phyloP scores from a whole-genome alignment of 2,329 filamentous ascomycete species.

The Fusarium sp. region DNA sequence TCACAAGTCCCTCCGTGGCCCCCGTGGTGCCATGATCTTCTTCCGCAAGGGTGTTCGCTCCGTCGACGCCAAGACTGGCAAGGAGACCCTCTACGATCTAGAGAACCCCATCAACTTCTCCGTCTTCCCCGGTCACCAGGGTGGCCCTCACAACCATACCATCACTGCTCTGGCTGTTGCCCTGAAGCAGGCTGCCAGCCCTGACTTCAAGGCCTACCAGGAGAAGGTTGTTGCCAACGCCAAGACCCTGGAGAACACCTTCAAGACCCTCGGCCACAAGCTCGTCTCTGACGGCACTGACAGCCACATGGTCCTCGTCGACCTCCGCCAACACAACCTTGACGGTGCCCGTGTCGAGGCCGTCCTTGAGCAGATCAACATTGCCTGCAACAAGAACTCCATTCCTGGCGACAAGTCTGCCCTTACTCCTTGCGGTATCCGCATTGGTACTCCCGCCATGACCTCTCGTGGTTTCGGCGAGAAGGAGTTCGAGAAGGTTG shows the following conservation, averaged over 20 bases:
- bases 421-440: slow-evolving; percentile 91
- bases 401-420: slow-evolving; percentile 98
- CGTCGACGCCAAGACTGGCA: slow-evolving; percentile 88
- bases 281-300: slow-evolving; percentile 96
- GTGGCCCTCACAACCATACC: slow-evolving; percentile 99
- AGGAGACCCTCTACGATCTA: slow-evolving; percentile 89
- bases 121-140: slow-evolving; percentile 98
- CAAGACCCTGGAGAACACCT: slow-evolving; percentile 84
- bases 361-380: slow-evolving; percentile 96
- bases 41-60: slow-evolving; percentile 96
- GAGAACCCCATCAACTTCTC: slow-evolving; percentile 98
- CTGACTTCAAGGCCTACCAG: slow-evolving; percentile 95
- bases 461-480: slow-evolving; percentile 92
- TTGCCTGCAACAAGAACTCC: slow-evolving; percentile 99
- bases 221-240: slow-evolving; percentile 91
- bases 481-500: slow-evolving; percentile 91
- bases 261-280: slow-evolving; percentile 90
- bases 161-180: slow-evolving; percentile 97
- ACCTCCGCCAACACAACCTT: slow-evolving; percentile 85
- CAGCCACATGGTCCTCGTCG: slow-evolving; percentile 95
- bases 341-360: slow-evolving; percentile 96
- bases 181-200: slow-evolving; percentile 88
- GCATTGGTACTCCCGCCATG: slow-evolving; percentile 98
- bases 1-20: slow-evolving; percentile 97
- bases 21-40: slow-evolving; percentile 99